phyloP scores from a whole-genome alignment of 768 basidiomycete species.

The Mycena alexandri region DNA sequence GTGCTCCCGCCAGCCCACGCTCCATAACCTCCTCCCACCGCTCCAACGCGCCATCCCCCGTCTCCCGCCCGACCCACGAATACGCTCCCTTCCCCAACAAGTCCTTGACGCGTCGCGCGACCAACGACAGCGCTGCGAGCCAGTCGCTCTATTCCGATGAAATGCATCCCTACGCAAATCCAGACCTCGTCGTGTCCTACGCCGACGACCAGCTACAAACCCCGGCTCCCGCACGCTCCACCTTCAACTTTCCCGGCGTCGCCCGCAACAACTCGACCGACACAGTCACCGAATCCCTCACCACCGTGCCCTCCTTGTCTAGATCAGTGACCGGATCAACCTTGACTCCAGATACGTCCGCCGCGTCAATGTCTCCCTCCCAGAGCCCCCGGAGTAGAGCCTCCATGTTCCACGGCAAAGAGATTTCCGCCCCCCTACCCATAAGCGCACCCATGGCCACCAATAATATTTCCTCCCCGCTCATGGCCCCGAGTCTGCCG shows the following conservation, averaged over 20 bases:
- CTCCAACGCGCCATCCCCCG: conserved; percentile 39
- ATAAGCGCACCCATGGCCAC: conserved; percentile 47
- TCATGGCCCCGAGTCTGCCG: conserved; percentile 47
- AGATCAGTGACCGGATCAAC: conserved; percentile 52
- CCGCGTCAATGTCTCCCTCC: conserved; percentile 42
- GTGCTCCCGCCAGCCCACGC: conserved; percentile 45
- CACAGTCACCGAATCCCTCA: conserved; percentile 62
- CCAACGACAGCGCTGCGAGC: conserved; percentile 32
- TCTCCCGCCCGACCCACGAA: conserved; percentile 34
- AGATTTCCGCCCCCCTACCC: conserved; percentile 69
- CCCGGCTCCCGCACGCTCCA: conserved; percentile 45
- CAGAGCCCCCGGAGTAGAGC: conserved; percentile 42
- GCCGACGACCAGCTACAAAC: conserved; percentile 48
- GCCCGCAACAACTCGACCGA: conserved; percentile 63
- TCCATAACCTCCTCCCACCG: conserved; percentile 43
- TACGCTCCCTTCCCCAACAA: conserved; percentile 36
- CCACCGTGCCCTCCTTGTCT: conserved; percentile 43
- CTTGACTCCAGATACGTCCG: conserved; percentile 52
- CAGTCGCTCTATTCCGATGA: conserved; percentile 50
- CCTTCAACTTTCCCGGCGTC: conserved; percentile 47
- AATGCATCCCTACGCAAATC: conserved; percentile 86
- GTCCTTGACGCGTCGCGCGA: conserved; percentile 34
- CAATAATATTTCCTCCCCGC: conserved; percentile 41
- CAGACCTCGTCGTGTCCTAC: conserved; percentile 66
- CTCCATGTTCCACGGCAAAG: conserved; percentile 60